Percentiles rank a stretch among this genome's conserved stretches.
phyloP scores from a whole-genome alignment of 2,329 filamentous ascomycete genomes.

The Geoglossum cookeanum region DNA sequence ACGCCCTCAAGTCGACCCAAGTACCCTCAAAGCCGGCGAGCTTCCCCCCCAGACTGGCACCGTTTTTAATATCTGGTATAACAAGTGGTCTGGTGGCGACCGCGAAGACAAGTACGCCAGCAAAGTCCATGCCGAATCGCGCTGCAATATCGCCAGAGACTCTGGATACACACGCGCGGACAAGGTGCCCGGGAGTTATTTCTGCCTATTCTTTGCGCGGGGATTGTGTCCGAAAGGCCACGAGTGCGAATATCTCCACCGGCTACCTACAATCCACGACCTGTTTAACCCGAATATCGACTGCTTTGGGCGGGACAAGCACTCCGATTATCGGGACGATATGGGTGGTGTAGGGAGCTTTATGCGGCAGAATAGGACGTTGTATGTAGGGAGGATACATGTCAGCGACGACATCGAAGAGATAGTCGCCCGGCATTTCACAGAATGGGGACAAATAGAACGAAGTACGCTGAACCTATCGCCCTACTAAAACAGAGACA shows the following conservation, averaged over 20 bases:
- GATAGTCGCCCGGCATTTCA: slow-evolving; percentile 82
- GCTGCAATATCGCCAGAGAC: slow-evolving; percentile 72
- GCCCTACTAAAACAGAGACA: slow-evolving; percentile 10
- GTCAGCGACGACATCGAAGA: slow-evolving; percentile 96
- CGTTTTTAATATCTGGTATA: slow-evolving; percentile 98
- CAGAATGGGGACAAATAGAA: slow-evolving; percentile 90
- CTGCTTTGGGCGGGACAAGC: slow-evolving; percentile 87
- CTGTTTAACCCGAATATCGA: slow-evolving; percentile 88
- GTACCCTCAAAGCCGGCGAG: slow-evolving; percentile 54
- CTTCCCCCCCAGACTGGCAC: slow-evolving; percentile 83
- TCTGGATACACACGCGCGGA: slow-evolving; percentile 64
- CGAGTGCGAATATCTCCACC: slow-evolving; percentile 87
- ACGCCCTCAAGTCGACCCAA: slow-evolving; percentile 74
- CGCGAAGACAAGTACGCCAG: slow-evolving; percentile 79
- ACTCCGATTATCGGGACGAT: slow-evolving; percentile 82
- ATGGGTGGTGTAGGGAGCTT: slow-evolving; percentile 96
- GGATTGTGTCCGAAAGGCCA: slow-evolving; percentile 67
- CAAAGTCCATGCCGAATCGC: slow-evolving; percentile 61
- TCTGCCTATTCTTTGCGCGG: slow-evolving; percentile 83
- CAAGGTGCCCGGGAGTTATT: slow-evolving; percentile 60
- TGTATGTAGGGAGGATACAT: slow-evolving; percentile 79
- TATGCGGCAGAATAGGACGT: slow-evolving; percentile 77
- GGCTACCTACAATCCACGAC: slow-evolving; percentile 70
- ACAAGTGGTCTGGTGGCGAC: slow-evolving; percentile 94
- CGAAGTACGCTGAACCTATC: slow-evolving; percentile 29